A percentile compares a stretch with the other conserved stretches of the same genome.
phyloP scores from a whole-genome alignment of 306 rosid genomes.

The Cicer judaicum region DNA sequence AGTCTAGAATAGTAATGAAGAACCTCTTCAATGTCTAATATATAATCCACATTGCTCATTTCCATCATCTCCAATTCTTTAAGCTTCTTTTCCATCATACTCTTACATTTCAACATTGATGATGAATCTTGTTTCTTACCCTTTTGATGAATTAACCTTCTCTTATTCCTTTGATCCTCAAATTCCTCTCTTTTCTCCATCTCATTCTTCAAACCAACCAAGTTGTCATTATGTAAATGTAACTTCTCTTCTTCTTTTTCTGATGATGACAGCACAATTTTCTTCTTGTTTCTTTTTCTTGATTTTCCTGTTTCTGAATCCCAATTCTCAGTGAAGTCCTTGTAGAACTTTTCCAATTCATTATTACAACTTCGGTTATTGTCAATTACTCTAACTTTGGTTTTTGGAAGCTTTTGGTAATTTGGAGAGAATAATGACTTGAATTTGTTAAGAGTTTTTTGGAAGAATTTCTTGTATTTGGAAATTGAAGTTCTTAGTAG shows the following conservation, averaged over 20 bases:
- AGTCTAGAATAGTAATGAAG: slow-evolving; percentile 87
- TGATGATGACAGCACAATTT: slow-evolving; percentile 1
- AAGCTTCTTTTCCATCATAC: slow-evolving; percentile 65
- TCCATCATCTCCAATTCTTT: slow-evolving; percentile 82
- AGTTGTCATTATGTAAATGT: slow-evolving; percentile 5
- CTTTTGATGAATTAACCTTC: slow-evolving; percentile 31
- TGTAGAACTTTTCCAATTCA: slow-evolving; percentile 61
- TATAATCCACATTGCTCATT: slow-evolving; percentile 69
- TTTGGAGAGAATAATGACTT: slow-evolving; percentile 65
- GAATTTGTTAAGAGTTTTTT: slow-evolving; percentile 57
- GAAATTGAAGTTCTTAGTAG: slow-evolving; percentile 67
- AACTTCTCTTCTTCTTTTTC: slow-evolving; percentile 42
- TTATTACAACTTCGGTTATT: slow-evolving; percentile 36
- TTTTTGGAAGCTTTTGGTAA: slow-evolving; percentile 77
- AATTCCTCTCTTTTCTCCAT: slow-evolving; percentile 39
- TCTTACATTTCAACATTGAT: neutral
- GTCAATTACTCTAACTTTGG: neutral
- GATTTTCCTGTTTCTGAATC: slow-evolving; percentile 46
- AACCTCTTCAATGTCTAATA: slow-evolving; percentile 80
- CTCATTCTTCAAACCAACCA: slow-evolving; percentile 10
- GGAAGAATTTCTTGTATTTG: slow-evolving; percentile 73
- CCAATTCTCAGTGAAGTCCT: slow-evolving; percentile 53
- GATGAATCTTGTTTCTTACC: slow-evolving; percentile 39
- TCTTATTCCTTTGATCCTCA: slow-evolving; percentile 27
- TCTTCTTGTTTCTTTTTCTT: slow-evolving; percentile 46